Evolutionary conservation across 306 rosid species (phyloP), one percentile per base, ranked within the genome.

Genomic region (Begonia peltatifolia): DNA sequence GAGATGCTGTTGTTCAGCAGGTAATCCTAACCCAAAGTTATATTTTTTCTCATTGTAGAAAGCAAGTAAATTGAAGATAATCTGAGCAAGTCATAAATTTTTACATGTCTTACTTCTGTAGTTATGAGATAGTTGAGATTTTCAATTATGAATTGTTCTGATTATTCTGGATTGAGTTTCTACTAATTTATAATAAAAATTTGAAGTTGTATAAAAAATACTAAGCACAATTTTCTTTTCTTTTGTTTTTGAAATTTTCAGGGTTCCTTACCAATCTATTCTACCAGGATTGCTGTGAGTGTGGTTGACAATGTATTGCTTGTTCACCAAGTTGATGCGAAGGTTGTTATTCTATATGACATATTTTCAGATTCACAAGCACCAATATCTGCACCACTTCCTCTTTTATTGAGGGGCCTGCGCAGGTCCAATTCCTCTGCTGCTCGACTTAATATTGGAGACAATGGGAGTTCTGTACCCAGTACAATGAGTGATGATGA

Each of bases 1-100:
- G 99, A 55, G 99, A 90, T 68, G 99, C 95, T 35, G 94, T 90
- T 63, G 86, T 90, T 64, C 95, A 83, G 64, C 99, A 90, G 99
- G 99, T 86, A 67, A 63, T 43, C 46, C 68, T 63, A 59, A 62
- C 20, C 56, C 53, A 50, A 44, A 64, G 30, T 61, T 50, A 53
- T 52, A 43, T 46, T 4, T 12, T 12, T 14, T 50, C 4, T 30
- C 47, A 22, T 10, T 59, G 6, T 20, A 12, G 46, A 42, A 42
- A 42, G 46, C 9, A 42, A 44, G 14, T 10, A 30, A 30, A 30
- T 30, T 30, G 38, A 30, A 30, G 38, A 30, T 30, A 30, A 30
- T 30, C 38, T 30, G 38, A 30, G 0, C 38, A 5, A 30, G 38
- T 30, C 38, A 2, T 30, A 30, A 30, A 30, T 9, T 30, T 30